Conservation (phyloP, 805 yeast genomes). For the Grigorovia jiainica region DNA sequence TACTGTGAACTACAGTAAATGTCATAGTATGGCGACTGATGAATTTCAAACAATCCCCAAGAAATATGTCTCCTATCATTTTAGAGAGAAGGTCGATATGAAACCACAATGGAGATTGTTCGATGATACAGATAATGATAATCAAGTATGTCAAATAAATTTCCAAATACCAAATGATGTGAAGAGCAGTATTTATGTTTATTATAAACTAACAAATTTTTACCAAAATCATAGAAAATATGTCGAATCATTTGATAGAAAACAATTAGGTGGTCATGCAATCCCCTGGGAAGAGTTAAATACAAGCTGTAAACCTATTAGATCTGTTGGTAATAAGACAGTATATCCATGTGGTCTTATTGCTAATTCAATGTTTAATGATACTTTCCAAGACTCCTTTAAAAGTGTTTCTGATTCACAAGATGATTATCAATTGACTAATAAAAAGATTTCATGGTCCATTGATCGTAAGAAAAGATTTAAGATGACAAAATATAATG, state of each 20-base stretch:
- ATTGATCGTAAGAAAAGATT: constrained; percentile 50
- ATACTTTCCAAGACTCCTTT: constrained; percentile 51
- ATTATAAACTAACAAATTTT: constrained; percentile 82
- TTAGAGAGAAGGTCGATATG: constrained; percentile 32
- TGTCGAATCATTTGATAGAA: constrained; percentile 73
- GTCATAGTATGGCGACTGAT: constrained; percentile 42
- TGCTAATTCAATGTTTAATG: constrained; percentile 74
- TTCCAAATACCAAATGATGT: constrained; percentile 67
- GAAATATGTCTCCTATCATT: constrained; percentile 51
- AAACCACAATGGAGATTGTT: constrained; percentile 57
- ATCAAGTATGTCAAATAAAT: constrained; percentile 49
- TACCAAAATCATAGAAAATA: constrained; percentile 93
- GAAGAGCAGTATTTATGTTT: constrained; percentile 61
- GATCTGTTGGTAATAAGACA: constrained; percentile 27
- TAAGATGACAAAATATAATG: constrained; percentile 52
- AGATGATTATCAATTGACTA: constrained; percentile 33
- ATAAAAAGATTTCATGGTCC: constrained; percentile 61
- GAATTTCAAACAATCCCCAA: constrained; percentile 46
- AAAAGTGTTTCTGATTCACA: constrained; percentile 17
- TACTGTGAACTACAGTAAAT: constrained; percentile 64
- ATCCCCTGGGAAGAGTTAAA: constrained; percentile 42
- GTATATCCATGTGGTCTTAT: constrained; percentile 78
- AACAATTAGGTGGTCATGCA: constrained; percentile 73
- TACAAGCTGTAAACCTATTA: constrained; percentile 31
- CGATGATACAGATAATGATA: constrained; percentile 31